Conservation (phyloP, 2,329 filamentous ascomycete species). For the Dactylonectria estremocensis region DNA sequence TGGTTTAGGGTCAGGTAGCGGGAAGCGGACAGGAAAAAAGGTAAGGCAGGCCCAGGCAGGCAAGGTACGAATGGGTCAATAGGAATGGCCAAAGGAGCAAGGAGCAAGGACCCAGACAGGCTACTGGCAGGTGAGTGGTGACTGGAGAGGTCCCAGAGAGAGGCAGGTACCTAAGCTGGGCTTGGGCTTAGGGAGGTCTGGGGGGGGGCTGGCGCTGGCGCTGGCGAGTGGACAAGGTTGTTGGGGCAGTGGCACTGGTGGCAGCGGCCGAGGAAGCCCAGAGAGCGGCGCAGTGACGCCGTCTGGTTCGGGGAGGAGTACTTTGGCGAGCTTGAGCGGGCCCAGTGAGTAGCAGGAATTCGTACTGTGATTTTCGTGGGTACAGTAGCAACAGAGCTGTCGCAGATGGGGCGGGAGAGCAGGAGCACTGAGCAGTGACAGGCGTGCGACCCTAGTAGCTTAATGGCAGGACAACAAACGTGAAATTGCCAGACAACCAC, state of each 20-base stretch:
- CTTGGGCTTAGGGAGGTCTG: constrained; percentile 14
- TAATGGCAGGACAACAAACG: neutral
- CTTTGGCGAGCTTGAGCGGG: constrained; percentile 21
- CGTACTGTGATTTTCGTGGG: constrained; percentile 44
- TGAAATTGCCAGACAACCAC: constrained; percentile 27
- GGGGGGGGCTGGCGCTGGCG: constrained; percentile 32
- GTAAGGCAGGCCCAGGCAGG: constrained; percentile 42
- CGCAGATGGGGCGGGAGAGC: neutral
- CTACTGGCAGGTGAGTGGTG: constrained; percentile 2
- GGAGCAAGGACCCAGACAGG: constrained; percentile 17
- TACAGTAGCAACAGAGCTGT: constrained; percentile 19
- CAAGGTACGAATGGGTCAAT: constrained; percentile 29
- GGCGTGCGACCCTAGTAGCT: neutral
- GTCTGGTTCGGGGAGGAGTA: constrained; percentile 20
- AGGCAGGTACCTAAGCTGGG: constrained; percentile 32
- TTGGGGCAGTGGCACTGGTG: constrained; percentile 29
- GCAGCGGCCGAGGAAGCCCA: constrained; percentile 13
- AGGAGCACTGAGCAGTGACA: neutral
- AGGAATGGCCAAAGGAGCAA: constrained; percentile 26
- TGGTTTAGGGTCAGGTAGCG: constrained; percentile 42
- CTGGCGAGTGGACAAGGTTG: constrained; percentile 37
- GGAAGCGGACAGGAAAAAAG: constrained; percentile 37
- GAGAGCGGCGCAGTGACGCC: constrained; percentile 23
- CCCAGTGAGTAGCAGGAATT: constrained; percentile 4
- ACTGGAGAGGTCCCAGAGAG: constrained; percentile 22